Percentiles rank a stretch among this genome's conserved stretches.
phyloP scores from a whole-genome alignment of 306 rosid genomes.

The Quercus variabilis region DNA sequence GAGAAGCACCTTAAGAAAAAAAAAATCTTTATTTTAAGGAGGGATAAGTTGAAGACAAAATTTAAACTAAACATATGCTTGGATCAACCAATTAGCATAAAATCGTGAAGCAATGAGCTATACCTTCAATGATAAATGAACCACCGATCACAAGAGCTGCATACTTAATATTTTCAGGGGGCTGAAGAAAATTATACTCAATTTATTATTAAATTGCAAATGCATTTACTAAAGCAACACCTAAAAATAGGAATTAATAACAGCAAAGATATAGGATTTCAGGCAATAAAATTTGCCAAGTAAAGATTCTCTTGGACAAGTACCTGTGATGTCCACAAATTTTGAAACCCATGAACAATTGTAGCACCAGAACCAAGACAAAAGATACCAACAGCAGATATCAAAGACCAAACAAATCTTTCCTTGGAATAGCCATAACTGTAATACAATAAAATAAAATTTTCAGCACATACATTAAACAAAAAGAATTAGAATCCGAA shows the following conservation, averaged over 20 bases:
- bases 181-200: constrained; percentile 51
- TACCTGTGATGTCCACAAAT: constrained; percentile 94
- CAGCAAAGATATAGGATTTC: not conserved
- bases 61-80: not conserved
- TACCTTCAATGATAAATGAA: constrained; percentile 93
- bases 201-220: constrained; percentile 18
- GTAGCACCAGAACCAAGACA: constrained; percentile 99
- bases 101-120: constrained; percentile 17
- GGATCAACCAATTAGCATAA: not conserved
- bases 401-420: constrained; percentile 99
- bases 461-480: constrained; percentile 3
- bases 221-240: constrained; percentile 1
- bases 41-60: constrained; percentile 6
- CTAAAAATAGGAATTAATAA: not conserved
- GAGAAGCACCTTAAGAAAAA: constrained; percentile 75
- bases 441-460: constrained; percentile 27
- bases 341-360: constrained; percentile 87
- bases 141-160: constrained; percentile 94
- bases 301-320: constrained; percentile 14
- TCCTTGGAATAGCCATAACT: constrained; percentile 99
- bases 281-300: constrained; percentile 1
- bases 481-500: not conserved
- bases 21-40: constrained; percentile 6
- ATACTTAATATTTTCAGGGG: constrained; percentile 71
- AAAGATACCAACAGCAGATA: constrained; percentile 96